phyloP scores from a whole-genome alignment of 352 stramenopile species.

The Globisporangium lucens region DNA sequence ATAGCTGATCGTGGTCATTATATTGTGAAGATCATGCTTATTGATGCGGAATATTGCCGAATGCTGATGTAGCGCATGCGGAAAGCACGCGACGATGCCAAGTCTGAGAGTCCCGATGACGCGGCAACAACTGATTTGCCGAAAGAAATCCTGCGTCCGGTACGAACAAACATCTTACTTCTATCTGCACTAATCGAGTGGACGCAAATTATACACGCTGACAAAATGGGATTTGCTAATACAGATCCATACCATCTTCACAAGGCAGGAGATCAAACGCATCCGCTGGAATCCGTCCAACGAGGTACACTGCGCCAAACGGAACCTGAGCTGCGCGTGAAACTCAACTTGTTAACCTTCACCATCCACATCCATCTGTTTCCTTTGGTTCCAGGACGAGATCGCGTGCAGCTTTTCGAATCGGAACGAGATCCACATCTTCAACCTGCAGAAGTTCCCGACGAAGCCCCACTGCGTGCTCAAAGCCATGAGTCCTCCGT shows the following conservation, averaged over 20 bases:
- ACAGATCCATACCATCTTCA: slow-evolving; percentile 73
- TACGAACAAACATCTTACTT: slow-evolving; percentile 14
- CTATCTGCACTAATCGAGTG: too few relatives aligned
- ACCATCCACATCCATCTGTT: neutral
- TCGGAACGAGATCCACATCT: slow-evolving; percentile 72
- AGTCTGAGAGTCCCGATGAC: neutral
- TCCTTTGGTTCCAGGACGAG: slow-evolving; percentile 39
- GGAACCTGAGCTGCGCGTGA: neutral
- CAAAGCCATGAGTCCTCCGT: slow-evolving; percentile 63
- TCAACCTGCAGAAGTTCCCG: slow-evolving; percentile 73
- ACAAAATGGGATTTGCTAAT: slow-evolving; percentile 11
- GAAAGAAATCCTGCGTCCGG: slow-evolving; percentile 32
- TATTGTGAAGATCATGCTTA: neutral
- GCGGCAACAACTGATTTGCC: neutral
- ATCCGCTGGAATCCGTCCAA: slow-evolving; percentile 79
- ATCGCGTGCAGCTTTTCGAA: slow-evolving; percentile 73
- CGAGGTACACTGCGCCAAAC: slow-evolving; percentile 27
- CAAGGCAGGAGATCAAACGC: slow-evolving; percentile 57
- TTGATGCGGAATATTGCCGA: neutral
- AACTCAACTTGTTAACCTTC: too few relatives aligned
- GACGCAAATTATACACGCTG: neutral
- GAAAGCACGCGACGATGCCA: neutral
- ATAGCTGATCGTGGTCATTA: neutral
- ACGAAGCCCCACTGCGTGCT: slow-evolving; percentile 54
- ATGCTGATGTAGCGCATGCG: slow-evolving; percentile 1